These are phyloP conservation scores for Globisporangium paddicum DNA, from an alignment of 352 stramenopile genomes.

Conservation along the genomic window DNA sequence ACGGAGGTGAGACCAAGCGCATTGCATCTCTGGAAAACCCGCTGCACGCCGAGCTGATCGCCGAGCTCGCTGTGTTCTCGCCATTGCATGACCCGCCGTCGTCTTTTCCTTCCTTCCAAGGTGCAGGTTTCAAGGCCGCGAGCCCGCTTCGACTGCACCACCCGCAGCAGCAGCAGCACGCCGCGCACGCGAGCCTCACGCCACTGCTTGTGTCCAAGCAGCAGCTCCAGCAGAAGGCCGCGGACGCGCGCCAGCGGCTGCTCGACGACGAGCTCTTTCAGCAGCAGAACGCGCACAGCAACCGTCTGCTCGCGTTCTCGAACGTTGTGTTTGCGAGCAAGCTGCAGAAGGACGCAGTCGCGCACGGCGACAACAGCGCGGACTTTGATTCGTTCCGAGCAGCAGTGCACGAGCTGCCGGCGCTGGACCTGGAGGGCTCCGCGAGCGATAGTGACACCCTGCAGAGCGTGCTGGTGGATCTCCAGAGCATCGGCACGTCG, in stretches of 20 bases:
- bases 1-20: conserved; percentile 8
- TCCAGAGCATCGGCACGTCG: conserved; percentile 1
- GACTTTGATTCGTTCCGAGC: conserved; percentile 17
- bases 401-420: conserved; percentile 26
- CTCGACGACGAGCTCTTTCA: conserved; percentile 28
- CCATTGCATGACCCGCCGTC: conserved; percentile 7
- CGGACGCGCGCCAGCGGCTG: conserved; percentile 18
- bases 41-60: conserved; percentile 10
- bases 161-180: conserved; percentile 5
- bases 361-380: conserved; percentile 3
- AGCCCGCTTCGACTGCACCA: background rate
- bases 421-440: background rate
- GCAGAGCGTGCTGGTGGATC: conserved; percentile 11
- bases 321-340: conserved; percentile 13
- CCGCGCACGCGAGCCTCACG: conserved; percentile 9
- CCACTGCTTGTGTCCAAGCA: conserved; percentile 11
- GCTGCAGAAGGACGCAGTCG: background rate
- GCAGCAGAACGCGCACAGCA: conserved; percentile 17
- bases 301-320: conserved; percentile 24
- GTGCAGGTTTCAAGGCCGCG: background rate
- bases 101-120: conserved; percentile 1
- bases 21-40: conserved; percentile 1
- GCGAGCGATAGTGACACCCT: background rate
- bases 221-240: conserved; percentile 17
- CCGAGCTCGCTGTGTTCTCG: conserved; percentile 10